phyloP scores from a whole-genome alignment of 495 filamentous ascomycete species.

The Platismatia glauca region DNA sequence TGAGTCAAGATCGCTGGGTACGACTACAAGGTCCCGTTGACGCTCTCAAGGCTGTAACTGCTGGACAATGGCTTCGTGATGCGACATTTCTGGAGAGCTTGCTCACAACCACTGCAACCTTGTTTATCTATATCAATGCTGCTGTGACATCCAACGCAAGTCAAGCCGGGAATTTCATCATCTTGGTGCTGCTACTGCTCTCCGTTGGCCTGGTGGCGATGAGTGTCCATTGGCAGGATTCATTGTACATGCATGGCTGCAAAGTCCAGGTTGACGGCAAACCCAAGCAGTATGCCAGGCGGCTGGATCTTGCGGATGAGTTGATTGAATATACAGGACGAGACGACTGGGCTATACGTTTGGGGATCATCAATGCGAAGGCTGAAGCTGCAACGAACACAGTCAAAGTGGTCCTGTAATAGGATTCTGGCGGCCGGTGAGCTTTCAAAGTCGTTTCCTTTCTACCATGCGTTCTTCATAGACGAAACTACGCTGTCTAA shows the following conservation, averaged over 20 bases:
- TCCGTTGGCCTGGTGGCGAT: conserved; percentile 43
- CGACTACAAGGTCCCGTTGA: conserved; percentile 42
- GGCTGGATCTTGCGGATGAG: conserved; percentile 32
- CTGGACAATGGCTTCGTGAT: conserved; percentile 45
- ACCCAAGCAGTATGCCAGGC: conserved; percentile 27
- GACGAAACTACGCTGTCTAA: not conserved
- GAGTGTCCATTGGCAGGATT: conserved; percentile 32
- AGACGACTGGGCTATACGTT: conserved; percentile 32
- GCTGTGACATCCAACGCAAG: conserved; percentile 43
- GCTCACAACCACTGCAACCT: conserved; percentile 38
- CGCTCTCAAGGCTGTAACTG: conserved; percentile 51
- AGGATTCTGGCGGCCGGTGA: not conserved
- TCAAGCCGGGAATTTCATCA: conserved; percentile 38
- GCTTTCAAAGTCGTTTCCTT: not conserved
- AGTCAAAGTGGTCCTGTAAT: not conserved
- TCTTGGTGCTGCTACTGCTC: conserved; percentile 40
- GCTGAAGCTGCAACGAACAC: not conserved
- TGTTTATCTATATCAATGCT: conserved; percentile 47
- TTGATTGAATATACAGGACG: conserved; percentile 30
- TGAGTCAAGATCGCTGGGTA: conserved; percentile 38
- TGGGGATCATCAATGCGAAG: conserved; percentile 28
- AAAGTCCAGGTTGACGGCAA: conserved; percentile 21
- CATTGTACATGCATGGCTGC: conserved; percentile 28
- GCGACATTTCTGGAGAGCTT: conserved; percentile 42
- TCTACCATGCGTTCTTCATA: not conserved